Base-by-base conservation (phyloP, 345 rosid genomes). In the Gossypium australe region DNA sequence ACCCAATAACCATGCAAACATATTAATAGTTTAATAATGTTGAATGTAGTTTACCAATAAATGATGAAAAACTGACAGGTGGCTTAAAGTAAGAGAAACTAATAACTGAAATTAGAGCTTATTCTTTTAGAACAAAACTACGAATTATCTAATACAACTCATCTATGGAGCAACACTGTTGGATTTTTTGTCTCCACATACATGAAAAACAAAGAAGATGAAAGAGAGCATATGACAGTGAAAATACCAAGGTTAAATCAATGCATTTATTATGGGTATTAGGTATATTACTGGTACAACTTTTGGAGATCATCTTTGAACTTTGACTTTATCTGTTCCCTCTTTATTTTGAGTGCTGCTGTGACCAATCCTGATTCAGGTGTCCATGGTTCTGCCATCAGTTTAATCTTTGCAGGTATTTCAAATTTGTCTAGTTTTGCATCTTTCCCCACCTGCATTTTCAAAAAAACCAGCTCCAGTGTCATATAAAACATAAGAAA, bases 361-460 rank as follows among this genome's bases (percentile, higher is more conserved):
- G 91, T 92, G 47, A 89, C 96, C 60, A 92, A 73, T 16, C 96
- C 95, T 0, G 91, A 85, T 72, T 92, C 91, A 0, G 97, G 98
- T 61, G 97, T 90, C 98, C 97, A 92, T 17, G 87, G 88, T 22
- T 92, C 94, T 0, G 93, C 76, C 24, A 94, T 9, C 85, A 92
- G 71, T 82, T 85, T 94, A 34, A 94, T 84, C 89, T 86, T 94
- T 43, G 85, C 85, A 11, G 98, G 98, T 44, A 80, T 71, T 79
- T 94, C 98, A 80, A 90, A 88, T 75, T 89, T 94, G 75, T 87
- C 90, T 61, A 94, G 78, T 70, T 85, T 87, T 70, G 93, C 87
- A 3, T 73, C 83, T 73, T 84, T 92, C 13, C 79, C 97, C 4
- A 85, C 94, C 97, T 94, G 89, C 82, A 71, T 38, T 63, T 6